Conservation (phyloP, 257 asterid genomes). For the Salvia miltiorrhiza region DNA sequence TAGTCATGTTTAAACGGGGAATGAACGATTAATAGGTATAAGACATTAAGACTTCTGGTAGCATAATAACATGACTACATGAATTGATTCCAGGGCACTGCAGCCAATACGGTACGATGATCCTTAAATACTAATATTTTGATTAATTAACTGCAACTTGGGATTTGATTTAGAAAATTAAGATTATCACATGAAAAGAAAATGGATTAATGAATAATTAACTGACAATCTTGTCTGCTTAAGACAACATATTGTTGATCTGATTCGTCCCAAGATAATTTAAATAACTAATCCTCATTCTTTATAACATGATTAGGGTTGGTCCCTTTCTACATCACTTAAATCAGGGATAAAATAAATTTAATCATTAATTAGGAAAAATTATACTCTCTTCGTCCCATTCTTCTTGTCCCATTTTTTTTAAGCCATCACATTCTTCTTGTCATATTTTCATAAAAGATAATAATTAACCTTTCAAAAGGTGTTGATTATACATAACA, state of each 20-base stretch:
- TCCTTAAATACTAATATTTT: slow-evolving; percentile 24
- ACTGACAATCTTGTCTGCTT: slow-evolving; percentile 48
- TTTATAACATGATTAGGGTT: slow-evolving; percentile 30
- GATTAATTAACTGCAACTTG: slow-evolving; percentile 29
- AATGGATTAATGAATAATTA: slow-evolving; percentile 30
- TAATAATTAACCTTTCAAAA: no score
- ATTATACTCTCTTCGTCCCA: no score
- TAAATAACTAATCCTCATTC: slow-evolving; percentile 26
- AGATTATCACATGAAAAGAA: slow-evolving; percentile 32
- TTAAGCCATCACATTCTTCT: no score
- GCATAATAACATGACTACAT: slow-evolving; percentile 5
- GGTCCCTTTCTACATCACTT: not conserved
- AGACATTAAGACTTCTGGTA: slow-evolving; percentile 15
- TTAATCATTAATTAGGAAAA: no score
- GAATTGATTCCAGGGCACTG: slow-evolving; percentile 28
- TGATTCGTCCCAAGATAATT: slow-evolving; percentile 21
- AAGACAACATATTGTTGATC: slow-evolving; percentile 28
- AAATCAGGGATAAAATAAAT: not conserved
- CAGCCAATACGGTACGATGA: slow-evolving; percentile 41
- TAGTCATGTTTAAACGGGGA: not conserved
- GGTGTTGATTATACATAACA: no score
- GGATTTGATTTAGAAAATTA: slow-evolving; percentile 11
- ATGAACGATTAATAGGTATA: slow-evolving; percentile 14
- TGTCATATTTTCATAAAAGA: no score
- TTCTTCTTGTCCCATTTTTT: no score